Evolutionary conservation across 495 filamentous ascomycete species (phyloP).

Genomic region (Penicillium salamii): DNA sequence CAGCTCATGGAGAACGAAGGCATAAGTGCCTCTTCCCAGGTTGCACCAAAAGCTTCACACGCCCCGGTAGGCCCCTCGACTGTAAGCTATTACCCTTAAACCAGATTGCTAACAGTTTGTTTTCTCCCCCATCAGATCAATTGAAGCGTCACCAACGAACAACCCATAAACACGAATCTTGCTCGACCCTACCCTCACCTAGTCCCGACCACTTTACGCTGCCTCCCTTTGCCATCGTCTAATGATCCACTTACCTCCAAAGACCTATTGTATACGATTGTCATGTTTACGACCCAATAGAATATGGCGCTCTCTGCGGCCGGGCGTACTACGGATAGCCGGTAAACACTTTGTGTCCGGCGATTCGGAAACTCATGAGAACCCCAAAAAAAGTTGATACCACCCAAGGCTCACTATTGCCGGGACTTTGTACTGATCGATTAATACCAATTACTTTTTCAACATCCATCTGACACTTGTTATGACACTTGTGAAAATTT

Average conservation of each 20-base stretch:
- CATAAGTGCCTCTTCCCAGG: constrained; percentile 43
- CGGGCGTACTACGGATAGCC: constrained; percentile 5
- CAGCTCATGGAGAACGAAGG: constrained; percentile 45
- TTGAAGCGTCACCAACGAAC: constrained; percentile 45
- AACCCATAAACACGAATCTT: constrained; percentile 38
- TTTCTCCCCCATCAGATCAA: constrained; percentile 31
- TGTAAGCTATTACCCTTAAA: too few species aligned
- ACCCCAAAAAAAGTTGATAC: constrained; percentile 6
- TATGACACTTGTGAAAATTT: too few species aligned
- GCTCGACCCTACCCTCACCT: constrained; percentile 23
- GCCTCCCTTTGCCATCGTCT: constrained; percentile 25
- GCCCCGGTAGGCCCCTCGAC: constrained; percentile 35
- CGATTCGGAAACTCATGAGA: not conserved
- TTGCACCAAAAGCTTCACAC: constrained; percentile 48
- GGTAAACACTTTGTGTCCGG: not conserved
- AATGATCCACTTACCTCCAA: constrained; percentile 2
- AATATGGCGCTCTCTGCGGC: constrained; percentile 2
- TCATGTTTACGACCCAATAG: constrained; percentile 9
- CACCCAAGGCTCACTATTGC: constrained; percentile 1
- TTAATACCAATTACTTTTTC: not conserved
- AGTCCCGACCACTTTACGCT: constrained; percentile 26
- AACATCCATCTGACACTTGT: too few species aligned
- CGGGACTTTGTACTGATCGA: not conserved
- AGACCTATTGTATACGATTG: constrained; percentile 2
- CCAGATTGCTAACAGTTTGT: too few species aligned